Conservation (phyloP, 176 grass and related monocot genomes). For the Pharus latifolius region DNA sequence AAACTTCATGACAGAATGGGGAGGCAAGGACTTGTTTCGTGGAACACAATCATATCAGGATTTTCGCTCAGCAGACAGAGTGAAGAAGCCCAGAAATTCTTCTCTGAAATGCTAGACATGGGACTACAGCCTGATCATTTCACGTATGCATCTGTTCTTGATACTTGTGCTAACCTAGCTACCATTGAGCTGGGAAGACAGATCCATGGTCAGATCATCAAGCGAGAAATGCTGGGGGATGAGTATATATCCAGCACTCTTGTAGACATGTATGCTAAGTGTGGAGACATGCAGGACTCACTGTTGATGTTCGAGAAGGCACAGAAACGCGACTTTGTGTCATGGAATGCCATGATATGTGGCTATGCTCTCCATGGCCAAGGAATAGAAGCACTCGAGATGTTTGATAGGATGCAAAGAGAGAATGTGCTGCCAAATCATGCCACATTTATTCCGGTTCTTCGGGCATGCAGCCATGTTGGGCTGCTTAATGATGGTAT, state of each 20-base stretch:
- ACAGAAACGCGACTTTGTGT: constrained; percentile 50
- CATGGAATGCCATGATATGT: constrained; percentile 93
- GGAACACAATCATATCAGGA: constrained; percentile 81
- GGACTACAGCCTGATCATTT: constrained; percentile 60
- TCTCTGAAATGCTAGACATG: constrained; percentile 57
- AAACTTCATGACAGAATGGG: constrained; percentile 72
- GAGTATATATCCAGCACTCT: constrained; percentile 74
- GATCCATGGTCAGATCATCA: constrained; percentile 72
- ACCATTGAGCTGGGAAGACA: constrained; percentile 70
- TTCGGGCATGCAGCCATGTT: constrained; percentile 81
- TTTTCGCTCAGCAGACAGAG: constrained; percentile 80
- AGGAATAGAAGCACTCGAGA: constrained; percentile 58
- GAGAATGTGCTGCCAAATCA: constrained; percentile 68
- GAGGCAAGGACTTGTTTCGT: constrained; percentile 50
- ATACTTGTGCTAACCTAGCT: constrained; percentile 75
- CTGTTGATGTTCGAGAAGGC: constrained; percentile 52
- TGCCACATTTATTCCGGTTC: constrained; percentile 73
- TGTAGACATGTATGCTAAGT: constrained; percentile 87
- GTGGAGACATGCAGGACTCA: constrained; percentile 56
- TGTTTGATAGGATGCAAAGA: constrained; percentile 80
- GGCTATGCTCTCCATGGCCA: constrained; percentile 74
- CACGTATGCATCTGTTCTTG: constrained; percentile 67
- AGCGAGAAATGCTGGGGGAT: constrained; percentile 64
- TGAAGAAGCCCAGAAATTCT: constrained; percentile 62
- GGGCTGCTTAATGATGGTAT: constrained; percentile 58